Base-by-base conservation (phyloP, 129 eudicot species). In the Smallanthus sonchifolius region DNA sequence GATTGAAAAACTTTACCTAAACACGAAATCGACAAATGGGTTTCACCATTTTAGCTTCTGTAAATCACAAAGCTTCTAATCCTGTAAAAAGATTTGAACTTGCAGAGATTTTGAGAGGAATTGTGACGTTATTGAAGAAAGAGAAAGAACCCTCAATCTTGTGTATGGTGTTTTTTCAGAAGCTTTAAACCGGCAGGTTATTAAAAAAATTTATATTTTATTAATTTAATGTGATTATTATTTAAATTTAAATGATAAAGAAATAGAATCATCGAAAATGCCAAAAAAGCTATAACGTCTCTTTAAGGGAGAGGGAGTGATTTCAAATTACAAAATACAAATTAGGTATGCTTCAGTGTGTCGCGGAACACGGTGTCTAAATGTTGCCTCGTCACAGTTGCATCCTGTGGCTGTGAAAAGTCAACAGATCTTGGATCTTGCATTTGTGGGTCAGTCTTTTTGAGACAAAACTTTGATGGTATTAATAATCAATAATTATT, bases 251-350 rank as follows among this genome's bases (percentile, higher is more conserved):
- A 72, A 75, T 44, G 6, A 34, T 39, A 38, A 70, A 70, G 32
- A 56, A 37, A 62, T 36, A 28, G 11, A 75, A 19, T 28, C 45
- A 17, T 82, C 70, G 74, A 82, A 87, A 87, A 82, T 69, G 87
- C 79, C 82, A 79, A 83, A 83, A 79, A 79, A 74, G 69, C 61
- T 77, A 67, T 80, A 92, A 92, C 96, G 97, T 86, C 97, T 89
- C 96, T 88, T 86, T 89, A 62, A 54, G 63, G 37, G 74, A 37
- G 95, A 77, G 85, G 85, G 87, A 81, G 85, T 62, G 87, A 85
- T 79, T 92, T 89, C 96, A 92, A 92, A 92, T 89, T 87, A 78
- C 84, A 69, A 80, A 82, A 16, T 69, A 10, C 30, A 24, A 24
- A 24, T 24, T 24, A 11, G 51, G 10, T 20, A 2, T 17, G 1